Evolutionary conservation across 495 filamentous ascomycete species (phyloP), one percentile per base, ranked within the genome.

Genomic region (Penicillium antarcticum): DNA sequence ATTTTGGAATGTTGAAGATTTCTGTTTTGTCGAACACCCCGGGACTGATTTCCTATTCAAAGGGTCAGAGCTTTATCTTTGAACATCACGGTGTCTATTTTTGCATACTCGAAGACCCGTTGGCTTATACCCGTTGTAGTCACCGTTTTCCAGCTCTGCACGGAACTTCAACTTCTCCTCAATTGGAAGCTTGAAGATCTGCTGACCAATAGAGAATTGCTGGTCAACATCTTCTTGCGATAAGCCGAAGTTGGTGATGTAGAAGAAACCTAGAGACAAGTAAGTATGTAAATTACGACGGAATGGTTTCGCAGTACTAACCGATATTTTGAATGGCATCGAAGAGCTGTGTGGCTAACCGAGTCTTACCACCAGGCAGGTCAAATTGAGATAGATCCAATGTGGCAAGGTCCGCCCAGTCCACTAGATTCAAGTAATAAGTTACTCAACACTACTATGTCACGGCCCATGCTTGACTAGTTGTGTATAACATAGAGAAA

Each of bases 1-100:
- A 71, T 48, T 83, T 83, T 13, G 73, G 71, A 41, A 83, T 74
- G 50, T 83, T 82, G 58, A 77, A 81, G 8, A 73, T 68, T 60
- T 83, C 79, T 18, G 74, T 69, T 26, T 81, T 84, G 59, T 84
- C 80, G 19, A 64, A 65, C 1, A 72, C 53, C 2, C 69, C 70
- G 1, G 66, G 66, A 32, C 59, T 47, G 12, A 67, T 51, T 44
- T 65, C 51, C 51, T 54, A 16, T 13, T 3, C 4, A 16, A 4
- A 16, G 24, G 13, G 17, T 53, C 34, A 53, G 42, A 26, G 11
- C 13, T 24, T 29, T 14, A 44, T 16, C 23, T 67, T 35, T 47
- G 18, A 3, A n/a, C 8, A 10, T 9, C 1, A 1, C 1, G 11
- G 36, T 39, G n/a, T 26, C 1, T 0, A 5, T 18, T 14, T 4